Base-by-base conservation (phyloP, 768 basidiomycete genomes). In the Lentinula detonsa region DNA sequence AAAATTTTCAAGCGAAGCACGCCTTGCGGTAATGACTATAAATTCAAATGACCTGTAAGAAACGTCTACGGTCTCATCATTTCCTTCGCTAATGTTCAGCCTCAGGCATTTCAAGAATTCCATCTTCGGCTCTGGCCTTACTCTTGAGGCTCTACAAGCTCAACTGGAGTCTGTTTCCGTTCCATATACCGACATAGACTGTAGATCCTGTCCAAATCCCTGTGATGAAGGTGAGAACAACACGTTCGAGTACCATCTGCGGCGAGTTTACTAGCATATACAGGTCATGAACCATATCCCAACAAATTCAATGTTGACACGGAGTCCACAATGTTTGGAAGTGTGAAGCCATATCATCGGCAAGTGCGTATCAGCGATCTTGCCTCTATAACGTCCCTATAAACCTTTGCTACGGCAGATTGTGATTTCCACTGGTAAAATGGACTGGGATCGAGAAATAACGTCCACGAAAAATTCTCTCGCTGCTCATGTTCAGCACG, bases 361-460 rank as follows among this genome's bases (percentile, higher is more conserved):
- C 90, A 94, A 79, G 91, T 88, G 64, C 53, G 78, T 63, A n/a
- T 49, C 43, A 13, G 28, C 18, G 4, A 2, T 48, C 43, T 23
- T n/a, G 50, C 43, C 15, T 65, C 46, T 58, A 33, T 54, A 51
- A 50, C 23, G 50, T 8, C 60, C 40, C 31, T 11, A 15, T 11
- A 10, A 11, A 16, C 18, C 34, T 16, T 5, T 37, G 6, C 16
- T 18, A 31, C 16, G 34, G 11, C 69, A 95, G 88, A 80, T 96
- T 37, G 78, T 98, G 37, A 90, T 98, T 57, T 95, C 92, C 1
- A 96, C 94, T 0, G 93, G 93, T 5, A 87, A 90, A 73, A 79
- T 85, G 18, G 93, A 98, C 75, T 98, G 95, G 95, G 83, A 85
- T 42, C 78, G 79, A 45, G 87, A 94, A 46, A 85, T 98, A 62